Percentiles rank a stretch among this genome's conserved stretches.
Evolutionary conservation across 1,284 basidiomycete species (phyloP).

Genomic region (Pyrrhoderma lamaoense): DNA sequence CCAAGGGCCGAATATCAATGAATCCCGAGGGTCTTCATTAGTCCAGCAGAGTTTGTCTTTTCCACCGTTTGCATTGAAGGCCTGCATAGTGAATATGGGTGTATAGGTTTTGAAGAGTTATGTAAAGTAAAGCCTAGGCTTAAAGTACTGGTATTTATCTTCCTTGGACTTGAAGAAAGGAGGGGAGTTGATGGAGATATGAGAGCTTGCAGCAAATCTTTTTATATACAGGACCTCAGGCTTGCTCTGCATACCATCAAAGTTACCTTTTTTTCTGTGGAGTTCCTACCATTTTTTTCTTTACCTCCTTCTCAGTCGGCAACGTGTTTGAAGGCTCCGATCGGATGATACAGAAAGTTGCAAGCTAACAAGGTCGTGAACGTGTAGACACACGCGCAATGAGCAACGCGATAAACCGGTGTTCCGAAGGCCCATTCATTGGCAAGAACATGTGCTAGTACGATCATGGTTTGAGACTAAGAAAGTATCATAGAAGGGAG

Average conservation of each 20-base stretch:
- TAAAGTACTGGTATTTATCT: no score
- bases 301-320: constrained; percentile 4
- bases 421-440: constrained; percentile 18
- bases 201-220: neutral
- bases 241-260: neutral
- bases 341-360: constrained; percentile 16
- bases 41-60: constrained; percentile 79
- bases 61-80: constrained; percentile 42
- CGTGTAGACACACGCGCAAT: constrained; percentile 16
- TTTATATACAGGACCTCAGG: constrained; percentile 10
- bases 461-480: no score
- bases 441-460: constrained; percentile 11
- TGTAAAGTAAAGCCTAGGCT: no score
- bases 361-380: constrained; percentile 19
- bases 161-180: constrained; percentile 21
- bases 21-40: constrained; percentile 74
- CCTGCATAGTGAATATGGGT: constrained; percentile 20
- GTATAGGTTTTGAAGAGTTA: constrained; percentile 9
- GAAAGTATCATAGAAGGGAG: neutral
- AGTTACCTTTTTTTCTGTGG: constrained; percentile 9
- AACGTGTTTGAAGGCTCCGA: constrained; percentile 19
- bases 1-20: constrained; percentile 71
- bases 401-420: constrained; percentile 14
- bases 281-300: constrained; percentile 7
- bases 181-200: constrained; percentile 24